Base-by-base conservation (phyloP, 2,329 filamentous ascomycete species). In the Huntiella moniliformis region DNA sequence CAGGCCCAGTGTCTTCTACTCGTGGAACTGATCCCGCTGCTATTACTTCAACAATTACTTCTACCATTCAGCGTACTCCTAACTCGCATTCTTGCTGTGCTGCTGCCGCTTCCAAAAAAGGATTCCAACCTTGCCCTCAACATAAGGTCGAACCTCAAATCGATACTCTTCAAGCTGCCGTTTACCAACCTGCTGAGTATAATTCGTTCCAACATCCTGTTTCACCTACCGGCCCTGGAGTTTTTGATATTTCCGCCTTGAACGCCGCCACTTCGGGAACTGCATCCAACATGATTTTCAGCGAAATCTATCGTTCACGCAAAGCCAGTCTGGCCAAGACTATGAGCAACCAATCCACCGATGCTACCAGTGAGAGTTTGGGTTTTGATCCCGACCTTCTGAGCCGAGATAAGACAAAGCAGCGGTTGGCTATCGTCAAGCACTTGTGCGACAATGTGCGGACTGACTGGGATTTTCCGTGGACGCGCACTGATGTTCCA, bases 391-490 rank as follows among this genome's bases (percentile, higher is more conserved):
- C 71, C 15, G 75, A 79, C 54, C 63, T 79, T 4, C 58, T 75
- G 42, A 77, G 71, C 56, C 70, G 65, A 54, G 75, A 79, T 56
- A 78, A 77, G 56, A 51, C 58, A 18, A 75, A 70, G 60, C 72
- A 77, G 53, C 79, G 78, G 55, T 71, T 75, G 36, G 75, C 75
- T 10, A 68, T 79, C 33, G 71, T 64, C 54, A 67, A 63, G 43
- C 71, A 70, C 52, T 60, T 80, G 1, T 58, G 62, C 2, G 63
- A 67, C 16, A 72, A 67, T 52, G 61, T 79, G 36, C 68, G 66
- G 50, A 67, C 65, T 50, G 74, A 78, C 54, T 80, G 75, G 76
- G 60, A 63, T 0, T 79, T 76, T 54, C 53, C 61, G 32, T 78
- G 74, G 74, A 69, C 71, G 1, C 63, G 60, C n/a, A 50, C 48